Percentiles rank a stretch among this genome's conserved stretches.
These are phyloP conservation scores for Fagopyrum homotropicum DNA, from an alignment of 148 eudicot species.

Conservation along the genomic window DNA sequence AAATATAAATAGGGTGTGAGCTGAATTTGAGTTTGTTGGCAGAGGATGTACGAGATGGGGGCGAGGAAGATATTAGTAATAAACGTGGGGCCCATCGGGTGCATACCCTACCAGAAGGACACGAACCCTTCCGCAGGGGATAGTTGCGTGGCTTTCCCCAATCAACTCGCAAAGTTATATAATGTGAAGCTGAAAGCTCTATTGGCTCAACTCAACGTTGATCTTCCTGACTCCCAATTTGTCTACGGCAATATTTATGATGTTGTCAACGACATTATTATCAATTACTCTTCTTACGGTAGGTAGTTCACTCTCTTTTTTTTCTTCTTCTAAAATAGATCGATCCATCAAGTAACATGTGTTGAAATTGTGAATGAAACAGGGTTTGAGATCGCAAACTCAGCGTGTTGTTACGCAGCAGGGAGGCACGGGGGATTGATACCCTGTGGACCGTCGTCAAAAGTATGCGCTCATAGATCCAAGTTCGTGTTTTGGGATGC, in stretches of 20 bases:
- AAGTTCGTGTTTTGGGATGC: slow-evolving; percentile 92
- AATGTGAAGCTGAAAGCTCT: slow-evolving; percentile 45
- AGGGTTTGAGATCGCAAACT: slow-evolving; percentile 61
- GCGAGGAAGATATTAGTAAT: slow-evolving; percentile 67
- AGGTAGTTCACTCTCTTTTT: not conserved
- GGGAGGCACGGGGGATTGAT: slow-evolving; percentile 48
- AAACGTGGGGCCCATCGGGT: slow-evolving; percentile 93
- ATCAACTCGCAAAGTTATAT: slow-evolving; percentile 59
- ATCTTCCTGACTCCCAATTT: slow-evolving; percentile 44
- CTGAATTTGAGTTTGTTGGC: not conserved
- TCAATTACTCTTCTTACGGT: slow-evolving; percentile 58
- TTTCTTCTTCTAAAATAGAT: not conserved
- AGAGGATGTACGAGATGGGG: slow-evolving; percentile 77
- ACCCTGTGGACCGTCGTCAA: slow-evolving; percentile 17
- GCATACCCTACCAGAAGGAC: slow-evolving; percentile 72
- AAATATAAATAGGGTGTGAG: too few species aligned
- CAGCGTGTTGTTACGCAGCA: slow-evolving; percentile 54
- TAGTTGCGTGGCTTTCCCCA: slow-evolving; percentile 54
- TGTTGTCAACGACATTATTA: slow-evolving; percentile 42
- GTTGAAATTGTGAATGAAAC: slow-evolving; percentile 12
- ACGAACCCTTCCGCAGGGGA: slow-evolving; percentile 51
- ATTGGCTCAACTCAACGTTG: slow-evolving; percentile 29
- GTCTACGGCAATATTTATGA: slow-evolving; percentile 62
- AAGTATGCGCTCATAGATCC: slow-evolving; percentile 51
- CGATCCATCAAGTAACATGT: not conserved